A percentile compares a stretch with the other conserved stretches of the same genome.
phyloP scores from a whole-genome alignment of 2,329 filamentous ascomycete species.

The Alternaria rosae region DNA sequence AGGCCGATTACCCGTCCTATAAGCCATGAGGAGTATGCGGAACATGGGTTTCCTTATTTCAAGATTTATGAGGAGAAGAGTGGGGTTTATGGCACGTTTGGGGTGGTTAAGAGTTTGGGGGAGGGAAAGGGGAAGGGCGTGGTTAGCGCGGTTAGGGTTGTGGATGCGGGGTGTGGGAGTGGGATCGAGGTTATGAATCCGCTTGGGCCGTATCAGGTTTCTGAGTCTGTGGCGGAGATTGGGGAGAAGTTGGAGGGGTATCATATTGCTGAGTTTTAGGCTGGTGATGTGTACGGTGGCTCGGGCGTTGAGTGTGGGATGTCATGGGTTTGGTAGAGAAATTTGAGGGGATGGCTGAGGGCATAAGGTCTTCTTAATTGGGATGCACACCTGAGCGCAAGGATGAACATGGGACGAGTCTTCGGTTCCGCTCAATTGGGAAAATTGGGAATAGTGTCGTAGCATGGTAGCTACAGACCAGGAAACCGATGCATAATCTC shows the following conservation, averaged over 20 bases:
- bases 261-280: neutral
- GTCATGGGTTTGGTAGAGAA: neutral
- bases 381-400: neutral
- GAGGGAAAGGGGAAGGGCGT: neutral
- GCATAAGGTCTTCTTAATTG: neutral
- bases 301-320: neutral
- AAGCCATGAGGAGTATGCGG: constrained; percentile 43
- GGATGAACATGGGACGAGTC: neutral
- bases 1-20: constrained; percentile 47
- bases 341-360: neutral
- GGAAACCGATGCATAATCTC: neutral
- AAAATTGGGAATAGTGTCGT: neutral
- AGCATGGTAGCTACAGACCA: neutral
- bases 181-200: constrained; percentile 16
- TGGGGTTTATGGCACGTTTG: constrained; percentile 38
- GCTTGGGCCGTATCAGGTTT: constrained; percentile 20
- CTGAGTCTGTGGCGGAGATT: constrained; percentile 26
- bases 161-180: neutral
- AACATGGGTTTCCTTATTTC: constrained; percentile 50
- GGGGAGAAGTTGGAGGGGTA: constrained; percentile 18
- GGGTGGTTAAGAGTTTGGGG: constrained; percentile 17
- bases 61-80: constrained; percentile 39
- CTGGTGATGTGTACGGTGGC: neutral
- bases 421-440: neutral
- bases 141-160: neutral